Percentiles rank a stretch among this genome's conserved stretches.
Conservation (phyloP, 2,329 filamentous ascomycete species). For the Fusarium tricinctum region DNA sequence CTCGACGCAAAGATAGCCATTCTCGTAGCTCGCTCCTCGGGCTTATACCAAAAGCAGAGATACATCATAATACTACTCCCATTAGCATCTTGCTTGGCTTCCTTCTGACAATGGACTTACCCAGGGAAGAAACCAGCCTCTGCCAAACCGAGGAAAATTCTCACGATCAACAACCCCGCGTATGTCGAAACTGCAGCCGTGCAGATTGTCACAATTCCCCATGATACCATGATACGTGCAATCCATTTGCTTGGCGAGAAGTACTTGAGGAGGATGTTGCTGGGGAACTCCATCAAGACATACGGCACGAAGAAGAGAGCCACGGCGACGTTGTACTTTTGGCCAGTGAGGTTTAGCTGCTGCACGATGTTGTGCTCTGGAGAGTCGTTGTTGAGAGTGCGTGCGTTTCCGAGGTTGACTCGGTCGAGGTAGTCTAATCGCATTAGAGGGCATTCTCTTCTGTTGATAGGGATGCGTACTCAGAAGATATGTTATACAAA, state of each 20-base stretch:
- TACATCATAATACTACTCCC: constrained; percentile 63
- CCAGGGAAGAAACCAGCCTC: constrained; percentile 68
- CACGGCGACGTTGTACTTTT: constrained; percentile 52
- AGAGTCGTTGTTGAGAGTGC: constrained; percentile 53
- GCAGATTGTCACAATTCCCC: constrained; percentile 65
- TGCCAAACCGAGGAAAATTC: constrained; percentile 65
- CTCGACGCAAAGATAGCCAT: constrained; percentile 72
- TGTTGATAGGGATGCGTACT: constrained; percentile 33
- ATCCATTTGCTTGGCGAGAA: constrained; percentile 55
- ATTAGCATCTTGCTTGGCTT: constrained; percentile 6
- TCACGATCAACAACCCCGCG: constrained; percentile 60
- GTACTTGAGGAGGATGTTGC: constrained; percentile 54
- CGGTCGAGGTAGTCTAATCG: constrained; percentile 48
- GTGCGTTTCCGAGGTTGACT: constrained; percentile 54
- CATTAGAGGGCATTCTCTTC: not conserved
- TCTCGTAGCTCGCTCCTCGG: constrained; percentile 69
- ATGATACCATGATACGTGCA: constrained; percentile 59
- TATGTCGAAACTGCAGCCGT: constrained; percentile 64
- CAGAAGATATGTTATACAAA: constrained; percentile 52
- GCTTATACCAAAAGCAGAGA: constrained; percentile 74
- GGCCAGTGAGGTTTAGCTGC: constrained; percentile 51
- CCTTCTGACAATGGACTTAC: not conserved
- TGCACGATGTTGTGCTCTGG: constrained; percentile 53
- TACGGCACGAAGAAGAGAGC: constrained; percentile 53
- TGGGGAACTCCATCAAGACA: constrained; percentile 53